These are phyloP conservation scores for Rubus parviflorus DNA, from an alignment of 306 rosid species.

Conservation along the genomic window DNA sequence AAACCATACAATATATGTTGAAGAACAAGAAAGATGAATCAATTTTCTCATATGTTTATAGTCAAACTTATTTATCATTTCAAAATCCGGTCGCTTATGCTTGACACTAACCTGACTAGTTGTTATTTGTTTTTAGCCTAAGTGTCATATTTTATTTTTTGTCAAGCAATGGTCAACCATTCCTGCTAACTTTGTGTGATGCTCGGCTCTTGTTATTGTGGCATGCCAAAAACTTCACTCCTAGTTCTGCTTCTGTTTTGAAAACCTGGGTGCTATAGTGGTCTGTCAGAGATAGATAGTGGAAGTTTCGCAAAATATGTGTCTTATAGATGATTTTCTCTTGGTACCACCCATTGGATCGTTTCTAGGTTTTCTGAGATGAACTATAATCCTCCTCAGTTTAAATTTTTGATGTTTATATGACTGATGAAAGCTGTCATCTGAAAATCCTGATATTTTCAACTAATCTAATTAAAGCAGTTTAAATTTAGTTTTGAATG, in stretches of 20 bases:
- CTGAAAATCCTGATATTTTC: not conserved
- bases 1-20: no score
- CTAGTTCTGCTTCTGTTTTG: no score
- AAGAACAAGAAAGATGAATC: not conserved
- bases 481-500: not conserved
- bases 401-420: not conserved
- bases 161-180: not conserved
- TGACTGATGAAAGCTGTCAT: not conserved
- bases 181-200: not conserved
- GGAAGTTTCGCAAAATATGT: not conserved
- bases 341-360: not conserved
- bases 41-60: not conserved
- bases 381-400: not conserved
- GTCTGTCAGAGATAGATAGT: not conserved
- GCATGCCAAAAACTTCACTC: not conserved
- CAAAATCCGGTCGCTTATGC: not conserved
- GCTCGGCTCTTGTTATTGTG: not conserved
- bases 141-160: not conserved
- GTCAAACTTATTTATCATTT: not conserved
- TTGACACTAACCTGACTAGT: not conserved
- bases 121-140: not conserved
- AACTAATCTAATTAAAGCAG: not conserved
- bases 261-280: not conserved
- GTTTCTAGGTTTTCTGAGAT: not conserved
- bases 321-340: not conserved